phyloP scores from a whole-genome alignment of 257 asterid species.

The Catharanthus roseus region DNA sequence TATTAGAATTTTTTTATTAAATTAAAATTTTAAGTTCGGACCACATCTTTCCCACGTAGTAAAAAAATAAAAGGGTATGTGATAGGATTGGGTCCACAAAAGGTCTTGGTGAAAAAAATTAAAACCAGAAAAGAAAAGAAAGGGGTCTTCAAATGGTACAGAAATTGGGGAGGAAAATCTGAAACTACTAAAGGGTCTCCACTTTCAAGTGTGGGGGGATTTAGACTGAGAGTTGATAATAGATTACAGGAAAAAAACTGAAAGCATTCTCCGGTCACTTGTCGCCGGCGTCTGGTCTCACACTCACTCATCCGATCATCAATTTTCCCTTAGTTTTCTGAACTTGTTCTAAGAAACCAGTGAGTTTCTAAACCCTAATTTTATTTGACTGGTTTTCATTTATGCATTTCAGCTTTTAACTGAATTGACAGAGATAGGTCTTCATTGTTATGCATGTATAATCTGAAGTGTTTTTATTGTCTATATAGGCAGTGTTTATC shows the following conservation, averaged over 20 bases:
- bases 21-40: too few relatives aligned
- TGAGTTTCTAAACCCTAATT: conserved; percentile 7
- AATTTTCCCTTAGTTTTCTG: not conserved
- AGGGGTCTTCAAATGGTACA: too few relatives aligned
- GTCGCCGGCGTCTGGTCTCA: not conserved
- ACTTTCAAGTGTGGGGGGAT: not conserved
- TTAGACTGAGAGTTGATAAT: not conserved
- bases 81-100: too few relatives aligned
- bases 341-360: not conserved
- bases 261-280: not conserved
- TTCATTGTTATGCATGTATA: not conserved
- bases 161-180: not conserved
- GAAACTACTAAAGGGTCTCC: not conserved
- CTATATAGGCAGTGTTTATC: not conserved
- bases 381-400: not conserved
- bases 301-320: not conserved
- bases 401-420: not conserved
- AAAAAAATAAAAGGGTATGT: too few relatives aligned
- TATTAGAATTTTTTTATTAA: too few relatives aligned
- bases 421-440: not conserved
- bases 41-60: too few relatives aligned
- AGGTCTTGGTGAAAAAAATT: too few relatives aligned
- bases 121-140: too few relatives aligned
- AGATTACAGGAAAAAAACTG: not conserved
- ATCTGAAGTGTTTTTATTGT: not conserved